Evolutionary conservation across 257 asterid genomes (phyloP).

Genomic region (Mentha longifolia): DNA sequence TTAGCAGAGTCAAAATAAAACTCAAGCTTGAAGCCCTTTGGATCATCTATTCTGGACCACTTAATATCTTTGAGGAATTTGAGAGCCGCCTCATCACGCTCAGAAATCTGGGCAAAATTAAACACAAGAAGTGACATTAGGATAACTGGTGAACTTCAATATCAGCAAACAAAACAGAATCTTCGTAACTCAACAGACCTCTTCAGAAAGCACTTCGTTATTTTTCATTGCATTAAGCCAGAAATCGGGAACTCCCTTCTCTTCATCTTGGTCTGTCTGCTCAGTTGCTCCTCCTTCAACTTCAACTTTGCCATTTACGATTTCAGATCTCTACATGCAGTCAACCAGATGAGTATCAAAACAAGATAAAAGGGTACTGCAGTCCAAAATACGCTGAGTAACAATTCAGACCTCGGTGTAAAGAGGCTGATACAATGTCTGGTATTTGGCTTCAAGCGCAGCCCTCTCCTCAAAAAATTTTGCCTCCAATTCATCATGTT

Average conservation of each 20-base stretch:
- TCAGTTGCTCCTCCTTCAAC: slow-evolving; percentile 44
- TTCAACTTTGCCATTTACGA: slow-evolving; percentile 60
- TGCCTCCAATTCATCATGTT: slow-evolving; percentile 66
- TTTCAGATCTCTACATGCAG: slow-evolving; percentile 56
- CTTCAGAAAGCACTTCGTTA: slow-evolving; percentile 71
- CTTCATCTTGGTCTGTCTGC: slow-evolving; percentile 18
- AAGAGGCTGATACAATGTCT: slow-evolving; percentile 63
- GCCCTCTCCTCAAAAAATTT: slow-evolving; percentile 65
- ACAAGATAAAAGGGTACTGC: not conserved
- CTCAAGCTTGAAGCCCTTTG: slow-evolving; percentile 83
- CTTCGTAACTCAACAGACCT: slow-evolving; percentile 46
- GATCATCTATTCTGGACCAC: slow-evolving; percentile 72
- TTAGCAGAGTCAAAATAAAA: slow-evolving; percentile 58
- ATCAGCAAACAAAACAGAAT: not conserved
- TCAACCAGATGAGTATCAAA: not conserved
- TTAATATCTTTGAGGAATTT: slow-evolving; percentile 73
- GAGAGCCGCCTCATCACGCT: slow-evolving; percentile 79
- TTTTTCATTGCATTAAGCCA: slow-evolving; percentile 83
- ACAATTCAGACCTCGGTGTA: slow-evolving; percentile 49
- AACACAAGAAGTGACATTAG: not conserved
- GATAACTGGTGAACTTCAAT: not conserved
- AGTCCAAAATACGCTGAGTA: not conserved
- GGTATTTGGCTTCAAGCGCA: slow-evolving; percentile 68
- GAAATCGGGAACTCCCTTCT: slow-evolving; percentile 83
- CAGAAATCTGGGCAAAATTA: slow-evolving; percentile 55